phyloP scores from a whole-genome alignment of 768 basidiomycete species.

The Trametes villosa region DNA sequence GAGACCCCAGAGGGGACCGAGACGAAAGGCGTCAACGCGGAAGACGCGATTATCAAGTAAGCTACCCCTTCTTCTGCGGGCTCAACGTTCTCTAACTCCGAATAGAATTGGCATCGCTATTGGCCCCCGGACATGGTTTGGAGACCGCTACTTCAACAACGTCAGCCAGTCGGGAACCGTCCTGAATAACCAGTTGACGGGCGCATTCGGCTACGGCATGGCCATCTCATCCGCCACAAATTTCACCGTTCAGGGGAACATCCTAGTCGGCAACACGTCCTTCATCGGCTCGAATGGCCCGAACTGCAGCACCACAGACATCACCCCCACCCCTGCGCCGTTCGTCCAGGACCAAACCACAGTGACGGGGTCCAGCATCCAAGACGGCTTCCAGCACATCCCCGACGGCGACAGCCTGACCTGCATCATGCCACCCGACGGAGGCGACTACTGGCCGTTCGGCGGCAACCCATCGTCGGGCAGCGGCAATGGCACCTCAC shows the following conservation, averaged over 20 bases:
- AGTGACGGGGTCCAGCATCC: constrained; percentile 47
- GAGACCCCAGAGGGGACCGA: constrained; percentile 43
- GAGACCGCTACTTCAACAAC: constrained; percentile 56
- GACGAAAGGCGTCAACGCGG: constrained; percentile 55
- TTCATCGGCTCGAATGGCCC: constrained; percentile 74
- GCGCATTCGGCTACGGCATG: constrained; percentile 76
- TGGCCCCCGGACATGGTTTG: constrained; percentile 80
- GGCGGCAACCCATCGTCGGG: constrained; percentile 49
- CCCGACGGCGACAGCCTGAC: constrained; percentile 60
- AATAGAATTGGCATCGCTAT: constrained; percentile 78
- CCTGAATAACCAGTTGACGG: constrained; percentile 58
- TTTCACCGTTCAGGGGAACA: constrained; percentile 69
- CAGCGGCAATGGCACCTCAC: constrained; percentile 12
- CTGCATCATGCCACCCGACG: constrained; percentile 68
- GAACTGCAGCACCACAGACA: constrained; percentile 58
- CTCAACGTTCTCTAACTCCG: background rate
- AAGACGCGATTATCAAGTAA: constrained; percentile 74
- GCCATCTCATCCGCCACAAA: constrained; percentile 65
- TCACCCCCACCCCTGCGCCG: constrained; percentile 56
- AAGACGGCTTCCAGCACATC: constrained; percentile 56
- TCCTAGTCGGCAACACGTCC: constrained; percentile 67
- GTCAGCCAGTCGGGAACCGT: constrained; percentile 59
- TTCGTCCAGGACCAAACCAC: constrained; percentile 60
- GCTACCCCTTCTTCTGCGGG: constrained; percentile 26
- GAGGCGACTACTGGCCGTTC: constrained; percentile 76